Evolutionary conservation across 768 basidiomycete species (phyloP).

Genomic region (Chalciporus chontae): DNA sequence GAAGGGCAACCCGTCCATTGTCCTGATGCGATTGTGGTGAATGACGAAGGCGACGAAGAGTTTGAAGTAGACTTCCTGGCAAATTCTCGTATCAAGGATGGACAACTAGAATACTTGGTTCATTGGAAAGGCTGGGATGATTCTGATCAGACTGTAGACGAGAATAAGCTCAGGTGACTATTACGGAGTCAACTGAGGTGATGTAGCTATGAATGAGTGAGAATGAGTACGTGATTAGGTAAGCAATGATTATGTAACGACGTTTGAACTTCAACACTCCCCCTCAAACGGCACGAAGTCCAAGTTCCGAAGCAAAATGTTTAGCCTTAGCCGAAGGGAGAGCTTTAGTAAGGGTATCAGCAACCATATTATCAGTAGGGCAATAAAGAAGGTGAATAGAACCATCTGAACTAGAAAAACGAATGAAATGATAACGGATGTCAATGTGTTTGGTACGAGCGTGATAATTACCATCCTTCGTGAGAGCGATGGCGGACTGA

Average conservation of each 20-base stretch:
- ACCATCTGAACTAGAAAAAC: neutral
- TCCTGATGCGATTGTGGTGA: too few relatives aligned
- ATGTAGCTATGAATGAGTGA: neutral
- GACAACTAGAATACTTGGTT: too few relatives aligned
- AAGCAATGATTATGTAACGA: neutral
- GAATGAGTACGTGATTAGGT: neutral
- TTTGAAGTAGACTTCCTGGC: too few relatives aligned
- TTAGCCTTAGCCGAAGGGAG: conserved; percentile 1
- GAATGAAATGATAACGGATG: conserved; percentile 3
- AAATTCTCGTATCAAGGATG: too few relatives aligned
- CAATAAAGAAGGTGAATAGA: conserved; percentile 1
- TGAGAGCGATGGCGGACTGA: neutral
- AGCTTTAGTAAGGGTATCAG: conserved; percentile 2
- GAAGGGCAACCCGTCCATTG: too few relatives aligned
- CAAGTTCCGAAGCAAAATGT: neutral
- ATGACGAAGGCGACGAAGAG: too few relatives aligned
- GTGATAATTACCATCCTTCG: conserved; percentile 1
- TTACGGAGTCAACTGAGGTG: neutral
- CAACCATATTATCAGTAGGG: neutral
- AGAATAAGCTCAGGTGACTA: neutral
- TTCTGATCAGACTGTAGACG: too few relatives aligned
- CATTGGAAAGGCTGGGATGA: too few relatives aligned
- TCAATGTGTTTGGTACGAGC: neutral
- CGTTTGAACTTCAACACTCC: neutral
- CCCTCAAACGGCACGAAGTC: neutral